A percentile compares a stretch with the other conserved stretches of the same genome.
Conservation (phyloP, 371 early-diverging fungal species). For the Syncephalastrum sp. region DNA sequence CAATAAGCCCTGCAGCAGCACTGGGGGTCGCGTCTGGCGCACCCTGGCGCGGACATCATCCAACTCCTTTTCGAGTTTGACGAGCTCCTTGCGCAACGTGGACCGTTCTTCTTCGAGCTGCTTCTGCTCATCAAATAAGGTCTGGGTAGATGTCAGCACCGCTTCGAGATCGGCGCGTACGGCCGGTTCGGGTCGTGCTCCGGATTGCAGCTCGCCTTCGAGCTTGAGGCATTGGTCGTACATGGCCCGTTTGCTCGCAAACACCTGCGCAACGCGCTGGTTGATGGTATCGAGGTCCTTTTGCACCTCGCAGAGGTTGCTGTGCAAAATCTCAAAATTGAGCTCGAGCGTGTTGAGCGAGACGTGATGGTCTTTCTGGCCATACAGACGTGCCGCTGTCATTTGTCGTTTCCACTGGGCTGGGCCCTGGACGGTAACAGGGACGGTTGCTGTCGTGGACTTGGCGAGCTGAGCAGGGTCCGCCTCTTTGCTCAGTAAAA, state of each 20-base stretch:
- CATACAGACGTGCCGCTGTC: conserved; percentile 14
- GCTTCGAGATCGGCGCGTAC: conserved; percentile 29
- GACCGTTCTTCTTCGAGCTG: conserved; percentile 26
- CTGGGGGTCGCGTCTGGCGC: conserved; percentile 49
- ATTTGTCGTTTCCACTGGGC: conserved; percentile 19
- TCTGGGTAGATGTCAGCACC: conserved; percentile 30
- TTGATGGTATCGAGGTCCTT: conserved; percentile 53
- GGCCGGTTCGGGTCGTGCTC: conserved; percentile 6
- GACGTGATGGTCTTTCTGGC: conserved; percentile 4
- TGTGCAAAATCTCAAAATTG: conserved; percentile 53
- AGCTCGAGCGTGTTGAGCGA: conserved; percentile 57
- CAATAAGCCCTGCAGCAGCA: conserved; percentile 51
- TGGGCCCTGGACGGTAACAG: background rate
- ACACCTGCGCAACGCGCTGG: conserved; percentile 32
- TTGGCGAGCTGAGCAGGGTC: conserved; percentile 11
- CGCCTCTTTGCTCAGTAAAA: conserved; percentile 14
- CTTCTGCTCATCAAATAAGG: conserved; percentile 34
- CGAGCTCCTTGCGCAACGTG: conserved; percentile 37
- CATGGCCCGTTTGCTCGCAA: conserved; percentile 47
- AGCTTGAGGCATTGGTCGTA: conserved; percentile 48
- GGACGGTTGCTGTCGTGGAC: conserved; percentile 2
- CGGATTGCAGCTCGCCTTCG: conserved; percentile 31
- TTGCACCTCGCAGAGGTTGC: conserved; percentile 59
- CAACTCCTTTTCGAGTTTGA: conserved; percentile 30
- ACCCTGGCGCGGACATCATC: conserved; percentile 36